These are phyloP conservation scores for Arachnomyces sp. DNA, from an alignment of 2,329 filamentous ascomycete genomes.

Conservation along the genomic window DNA sequence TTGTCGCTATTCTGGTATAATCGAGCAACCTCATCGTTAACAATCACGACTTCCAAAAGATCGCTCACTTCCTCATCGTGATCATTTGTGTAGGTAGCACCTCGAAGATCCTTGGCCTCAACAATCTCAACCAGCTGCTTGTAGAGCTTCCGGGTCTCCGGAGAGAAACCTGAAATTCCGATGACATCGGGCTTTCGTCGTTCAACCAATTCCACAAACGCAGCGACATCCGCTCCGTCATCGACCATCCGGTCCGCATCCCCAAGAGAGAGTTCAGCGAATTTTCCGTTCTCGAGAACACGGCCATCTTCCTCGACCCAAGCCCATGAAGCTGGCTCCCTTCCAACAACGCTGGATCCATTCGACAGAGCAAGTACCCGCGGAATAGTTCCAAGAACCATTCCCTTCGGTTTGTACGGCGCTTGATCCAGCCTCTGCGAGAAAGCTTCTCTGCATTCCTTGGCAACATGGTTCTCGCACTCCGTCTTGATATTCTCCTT, in stretches of 20 bases:
- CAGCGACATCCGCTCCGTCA: conserved; percentile 56
- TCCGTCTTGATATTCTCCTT: conserved; percentile 91
- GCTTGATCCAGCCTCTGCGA: conserved; percentile 87
- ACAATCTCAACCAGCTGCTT: conserved; percentile 74
- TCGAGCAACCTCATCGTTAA: conserved; percentile 95
- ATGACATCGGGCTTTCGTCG: conserved; percentile 82
- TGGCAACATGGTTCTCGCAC: conserved; percentile 88
- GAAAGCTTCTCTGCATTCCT: conserved; percentile 79
- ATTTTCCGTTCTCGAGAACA: conserved; percentile 80
- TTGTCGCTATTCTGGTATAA: conserved; percentile 87
- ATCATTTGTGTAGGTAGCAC: conserved; percentile 79
- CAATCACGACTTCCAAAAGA: conserved; percentile 75
- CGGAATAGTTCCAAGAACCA: conserved; percentile 78
- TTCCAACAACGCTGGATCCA: conserved; percentile 65
- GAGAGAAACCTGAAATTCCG: conserved; percentile 78
- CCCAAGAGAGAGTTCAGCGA: conserved; percentile 63
- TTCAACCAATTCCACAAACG: conserved; percentile 70
- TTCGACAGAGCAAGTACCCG: conserved; percentile 82
- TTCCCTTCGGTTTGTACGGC: conserved; percentile 88
- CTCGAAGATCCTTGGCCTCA: conserved; percentile 65
- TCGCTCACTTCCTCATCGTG: conserved; percentile 67
- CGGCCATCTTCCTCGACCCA: conserved; percentile 90
- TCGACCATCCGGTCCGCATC: conserved; percentile 59
- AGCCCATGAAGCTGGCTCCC: conserved; percentile 73
- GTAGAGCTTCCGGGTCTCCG: conserved; percentile 75